These are phyloP conservation scores for Penicillium sp. DNA, from an alignment of 2,329 filamentous ascomycete genomes.

Conservation along the genomic window DNA sequence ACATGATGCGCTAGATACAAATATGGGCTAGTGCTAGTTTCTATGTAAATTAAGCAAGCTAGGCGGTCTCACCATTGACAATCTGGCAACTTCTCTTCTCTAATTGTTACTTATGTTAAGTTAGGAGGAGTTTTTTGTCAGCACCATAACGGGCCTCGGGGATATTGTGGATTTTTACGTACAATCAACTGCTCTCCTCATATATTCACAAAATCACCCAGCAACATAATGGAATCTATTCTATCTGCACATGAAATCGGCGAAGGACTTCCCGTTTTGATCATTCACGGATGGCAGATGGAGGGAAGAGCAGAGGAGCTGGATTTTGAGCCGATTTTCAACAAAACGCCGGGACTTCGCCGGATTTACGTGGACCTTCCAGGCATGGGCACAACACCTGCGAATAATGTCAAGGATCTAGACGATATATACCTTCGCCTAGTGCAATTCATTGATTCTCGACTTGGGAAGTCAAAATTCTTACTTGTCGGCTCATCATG, in stretches of 20 bases:
- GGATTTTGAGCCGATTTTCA: slow-evolving; percentile 33
- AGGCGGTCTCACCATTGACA: too few relatives aligned
- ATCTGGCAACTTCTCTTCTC: too few relatives aligned
- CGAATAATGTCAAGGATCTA: slow-evolving; percentile 24
- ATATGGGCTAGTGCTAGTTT: too few relatives aligned
- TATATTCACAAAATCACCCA: neutral
- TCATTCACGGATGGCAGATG: slow-evolving; percentile 31
- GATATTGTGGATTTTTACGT: neutral
- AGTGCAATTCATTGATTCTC: slow-evolving; percentile 27
- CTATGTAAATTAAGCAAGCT: too few relatives aligned
- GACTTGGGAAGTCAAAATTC: slow-evolving; percentile 24
- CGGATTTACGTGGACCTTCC: slow-evolving; percentile 33
- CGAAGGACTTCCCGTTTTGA: slow-evolving; percentile 27
- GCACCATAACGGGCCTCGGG: neutral
- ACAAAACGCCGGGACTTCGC: slow-evolving; percentile 14
- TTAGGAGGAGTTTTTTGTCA: neutral
- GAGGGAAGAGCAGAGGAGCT: slow-evolving; percentile 19
- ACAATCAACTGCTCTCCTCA: neutral
- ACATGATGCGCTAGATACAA: too few relatives aligned
- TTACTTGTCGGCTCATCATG: slow-evolving; percentile 29
- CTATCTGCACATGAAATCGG: slow-evolving; percentile 26
- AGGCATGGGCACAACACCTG: slow-evolving; percentile 30
- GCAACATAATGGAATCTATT: slow-evolving; percentile 15
- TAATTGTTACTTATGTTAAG: too few relatives aligned
- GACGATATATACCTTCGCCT: slow-evolving; percentile 28